Conservation (phyloP, 371 early-diverging fungal genomes). For the Basidiobolus meristosporus region DNA sequence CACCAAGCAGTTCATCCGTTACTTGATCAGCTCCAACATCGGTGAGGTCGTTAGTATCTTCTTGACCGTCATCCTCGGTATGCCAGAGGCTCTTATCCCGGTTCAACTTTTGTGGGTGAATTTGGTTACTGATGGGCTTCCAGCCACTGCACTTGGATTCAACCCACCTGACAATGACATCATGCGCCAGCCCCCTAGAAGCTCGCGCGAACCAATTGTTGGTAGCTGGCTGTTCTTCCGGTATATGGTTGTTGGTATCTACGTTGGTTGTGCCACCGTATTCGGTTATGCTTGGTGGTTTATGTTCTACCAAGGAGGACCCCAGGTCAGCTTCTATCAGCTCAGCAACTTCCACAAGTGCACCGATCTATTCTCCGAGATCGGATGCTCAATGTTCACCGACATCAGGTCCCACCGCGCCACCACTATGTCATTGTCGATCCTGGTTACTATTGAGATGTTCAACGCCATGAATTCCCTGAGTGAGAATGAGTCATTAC, state of each 20-base stretch:
- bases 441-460: conserved; percentile 94
- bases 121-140: conserved; percentile 94
- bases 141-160: conserved; percentile 93
- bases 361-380: conserved; percentile 58
- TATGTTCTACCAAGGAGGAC: conserved; percentile 69
- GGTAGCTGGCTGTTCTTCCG: conserved; percentile 87
- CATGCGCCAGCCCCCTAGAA: conserved; percentile 83
- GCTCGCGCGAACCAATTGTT: conserved; percentile 68
- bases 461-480: conserved; percentile 86
- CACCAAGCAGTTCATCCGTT: conserved; percentile 93
- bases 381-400: conserved; percentile 81
- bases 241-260: conserved; percentile 78
- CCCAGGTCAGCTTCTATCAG: conserved; percentile 71
- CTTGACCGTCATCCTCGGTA: conserved; percentile 73
- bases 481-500: conserved; percentile 81
- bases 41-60: conserved; percentile 81
- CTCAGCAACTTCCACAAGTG: conserved; percentile 85
- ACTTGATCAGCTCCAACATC: conserved; percentile 72
- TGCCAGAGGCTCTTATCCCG: conserved; percentile 94
- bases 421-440: conserved; percentile 87
- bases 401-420: conserved; percentile 64
- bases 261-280: conserved; percentile 87
- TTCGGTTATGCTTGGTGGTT: conserved; percentile 98
- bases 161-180: conserved; percentile 92
- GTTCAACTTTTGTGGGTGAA: conserved; percentile 97